Evolutionary conservation across 306 rosid species (phyloP).

Genomic region (Cicer bijugum): DNA sequence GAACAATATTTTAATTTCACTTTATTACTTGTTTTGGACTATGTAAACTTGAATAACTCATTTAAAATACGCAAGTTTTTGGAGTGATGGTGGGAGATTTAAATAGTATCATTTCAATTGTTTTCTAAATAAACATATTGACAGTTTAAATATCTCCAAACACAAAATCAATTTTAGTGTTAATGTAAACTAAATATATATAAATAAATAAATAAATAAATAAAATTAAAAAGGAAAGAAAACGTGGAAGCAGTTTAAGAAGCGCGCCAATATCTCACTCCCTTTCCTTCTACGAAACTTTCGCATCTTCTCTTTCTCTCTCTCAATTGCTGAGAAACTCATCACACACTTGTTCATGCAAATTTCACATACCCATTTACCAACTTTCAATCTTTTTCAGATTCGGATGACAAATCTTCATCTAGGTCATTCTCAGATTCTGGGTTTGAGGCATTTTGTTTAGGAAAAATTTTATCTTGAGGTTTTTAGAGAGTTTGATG

Average conservation of each 20-base stretch:
- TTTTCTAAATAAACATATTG: too few relatives aligned
- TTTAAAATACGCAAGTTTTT: too few relatives aligned
- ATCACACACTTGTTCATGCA: slow-evolving; percentile 40
- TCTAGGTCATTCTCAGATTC: slow-evolving; percentile 33
- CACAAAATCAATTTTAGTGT: too few relatives aligned
- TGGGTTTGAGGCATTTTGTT: neutral
- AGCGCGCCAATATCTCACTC: slow-evolving; percentile 71
- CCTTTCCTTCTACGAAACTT: slow-evolving; percentile 57
- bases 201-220: too few relatives aligned
- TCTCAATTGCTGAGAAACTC: slow-evolving; percentile 44
- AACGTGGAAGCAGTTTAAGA: slow-evolving; percentile 52
- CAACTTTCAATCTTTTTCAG: slow-evolving; percentile 39
- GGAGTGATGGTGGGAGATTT: too few relatives aligned
- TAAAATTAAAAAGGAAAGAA: too few relatives aligned
- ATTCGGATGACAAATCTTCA: slow-evolving; percentile 17
- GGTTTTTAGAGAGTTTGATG: slow-evolving; percentile 64
- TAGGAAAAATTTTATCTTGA: slow-evolving; percentile 27
- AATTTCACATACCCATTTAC: slow-evolving; percentile 27
- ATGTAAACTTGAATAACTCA: too few relatives aligned
- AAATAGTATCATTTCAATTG: too few relatives aligned
- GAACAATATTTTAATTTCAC: too few relatives aligned
- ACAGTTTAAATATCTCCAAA: too few relatives aligned
- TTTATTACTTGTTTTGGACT: too few relatives aligned
- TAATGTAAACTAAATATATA: too few relatives aligned
- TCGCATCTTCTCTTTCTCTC: slow-evolving; percentile 54